Base-by-base conservation (phyloP, 177 flowering plant species). In the Vitis hybrid region DNA sequence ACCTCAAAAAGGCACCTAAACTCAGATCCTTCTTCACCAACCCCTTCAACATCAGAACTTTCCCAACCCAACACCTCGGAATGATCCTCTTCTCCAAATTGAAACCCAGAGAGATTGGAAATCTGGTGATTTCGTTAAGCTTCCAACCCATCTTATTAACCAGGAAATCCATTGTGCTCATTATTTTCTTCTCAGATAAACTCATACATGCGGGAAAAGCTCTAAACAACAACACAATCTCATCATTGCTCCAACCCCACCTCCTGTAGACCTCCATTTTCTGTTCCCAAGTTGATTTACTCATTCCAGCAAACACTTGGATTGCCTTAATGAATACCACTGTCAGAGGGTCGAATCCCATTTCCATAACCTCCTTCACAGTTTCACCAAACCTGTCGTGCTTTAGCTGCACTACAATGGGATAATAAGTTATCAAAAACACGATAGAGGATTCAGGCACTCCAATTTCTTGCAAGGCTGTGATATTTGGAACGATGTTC, bases 341-440 rank as follows among this genome's bases (percentile, higher is more conserved):
- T 44, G 3, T 47, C 18, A 31, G 28, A 50, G 70, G 65, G 28
- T 72, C 51, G 50, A 60, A 67, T n/a, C 71, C 76, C 66, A 67
- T 60, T 67, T 53, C 13, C 56, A 58, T 60, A 14, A 33, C n/a
- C 20, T 67, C 24, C 52, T 59, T 38, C 10, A 67, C 76, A 20
- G 33, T 13, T 57, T 51, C 58, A 10, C 33, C 13, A 24, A 73
- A 73, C 13, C 17, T 33, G 6, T 28, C 76, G 53, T 14, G 53
- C 6, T 58, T 50, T 13, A 2, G 11, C 8, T 4, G 3, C 14
- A 71, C 2, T 9, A 38, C 47, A 8, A n/a, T 54, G 22, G 61
- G 22, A 17, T 38, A 12, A 15, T 10, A 8, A 13, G 19, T 50
- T 12, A 68, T 2, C 20, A 56, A 11, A 0, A 4, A 15, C 14